phyloP scores from a whole-genome alignment of 2,329 filamentous ascomycete genomes.

The Akanthomyces muscarius region DNA sequence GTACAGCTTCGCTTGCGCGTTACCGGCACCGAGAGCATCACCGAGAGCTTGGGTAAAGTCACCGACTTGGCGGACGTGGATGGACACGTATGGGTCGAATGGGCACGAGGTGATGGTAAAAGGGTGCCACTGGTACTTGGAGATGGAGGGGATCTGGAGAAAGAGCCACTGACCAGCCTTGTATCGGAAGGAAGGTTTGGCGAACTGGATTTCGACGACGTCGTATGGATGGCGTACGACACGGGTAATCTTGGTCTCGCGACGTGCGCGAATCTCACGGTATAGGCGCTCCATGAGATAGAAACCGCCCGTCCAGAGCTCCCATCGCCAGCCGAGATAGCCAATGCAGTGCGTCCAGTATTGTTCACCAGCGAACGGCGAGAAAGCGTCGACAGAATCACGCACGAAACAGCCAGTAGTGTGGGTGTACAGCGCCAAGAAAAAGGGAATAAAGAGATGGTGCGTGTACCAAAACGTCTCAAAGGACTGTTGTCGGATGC shows the following conservation, averaged over 20 bases:
- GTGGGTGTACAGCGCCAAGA: conserved; percentile 92
- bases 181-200: conserved; percentile 94
- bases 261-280: conserved; percentile 80
- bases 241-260: conserved; percentile 83
- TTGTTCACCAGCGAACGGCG: conserved; percentile 74
- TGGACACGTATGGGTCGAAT: conserved; percentile 87
- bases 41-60: conserved; percentile 95
- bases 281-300: conserved; percentile 88
- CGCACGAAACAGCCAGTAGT: conserved; percentile 95
- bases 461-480: conserved; percentile 99
- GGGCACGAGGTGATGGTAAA: conserved; percentile 99
- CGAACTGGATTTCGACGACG: conserved; percentile 95
- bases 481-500: conserved; percentile 93
- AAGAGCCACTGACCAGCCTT: conserved; percentile 99
- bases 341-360: conserved; percentile 95
- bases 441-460: conserved; percentile 95
- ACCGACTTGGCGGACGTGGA: conserved; percentile 93
- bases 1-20: conserved; percentile 82
- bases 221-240: conserved; percentile 96
- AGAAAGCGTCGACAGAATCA: conserved; percentile 66
- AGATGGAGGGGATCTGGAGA: conserved; percentile 86
- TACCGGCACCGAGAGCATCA: conserved; percentile 87
- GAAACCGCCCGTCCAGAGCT: conserved; percentile 77
- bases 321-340: conserved; percentile 97
- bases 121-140: conserved; percentile 91